Conservation (phyloP, 345 rosid species). For the Firmiana major region DNA sequence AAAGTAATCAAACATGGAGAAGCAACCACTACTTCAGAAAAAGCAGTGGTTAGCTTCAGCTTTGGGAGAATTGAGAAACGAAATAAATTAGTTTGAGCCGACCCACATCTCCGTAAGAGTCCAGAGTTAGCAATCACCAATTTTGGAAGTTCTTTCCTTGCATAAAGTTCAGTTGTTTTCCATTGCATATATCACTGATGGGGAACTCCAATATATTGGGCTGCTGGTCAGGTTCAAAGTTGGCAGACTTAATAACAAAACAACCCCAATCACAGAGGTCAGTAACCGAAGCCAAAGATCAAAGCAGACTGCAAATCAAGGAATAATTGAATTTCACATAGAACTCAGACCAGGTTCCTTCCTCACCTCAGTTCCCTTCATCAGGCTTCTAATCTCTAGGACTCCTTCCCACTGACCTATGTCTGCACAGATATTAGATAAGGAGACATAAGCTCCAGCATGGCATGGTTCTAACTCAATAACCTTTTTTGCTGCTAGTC, state of each 20-base stretch:
- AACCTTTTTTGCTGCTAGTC: constrained; percentile 54
- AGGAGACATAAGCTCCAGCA: constrained; percentile 61
- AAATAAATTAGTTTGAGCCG: not conserved
- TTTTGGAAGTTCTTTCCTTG: not conserved
- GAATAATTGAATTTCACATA: constrained; percentile 25
- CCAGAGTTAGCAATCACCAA: not conserved
- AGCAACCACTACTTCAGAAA: too few relatives aligned
- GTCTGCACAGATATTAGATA: constrained; percentile 74
- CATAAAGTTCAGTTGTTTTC: not conserved
- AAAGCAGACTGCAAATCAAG: not conserved
- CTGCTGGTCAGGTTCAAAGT: not conserved
- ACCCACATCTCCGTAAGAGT: not conserved
- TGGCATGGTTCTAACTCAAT: constrained; percentile 49
- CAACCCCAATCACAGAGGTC: not conserved
- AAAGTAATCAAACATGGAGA: too few relatives aligned
- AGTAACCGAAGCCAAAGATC: not conserved
- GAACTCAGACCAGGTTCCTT: constrained; percentile 76
- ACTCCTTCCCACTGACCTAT: constrained; percentile 78
- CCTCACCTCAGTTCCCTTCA: constrained; percentile 50
- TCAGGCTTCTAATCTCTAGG: constrained; percentile 44
- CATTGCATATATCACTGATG: not conserved
- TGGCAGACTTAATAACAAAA: not conserved
- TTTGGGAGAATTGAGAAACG: too few relatives aligned
- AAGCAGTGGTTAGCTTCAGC: too few relatives aligned
- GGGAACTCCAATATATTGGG: not conserved